Percentiles rank a stretch among this genome's conserved stretches.
Evolutionary conservation across 495 filamentous ascomycete genomes (phyloP).

Genomic region (Endocarpon pusillum): DNA sequence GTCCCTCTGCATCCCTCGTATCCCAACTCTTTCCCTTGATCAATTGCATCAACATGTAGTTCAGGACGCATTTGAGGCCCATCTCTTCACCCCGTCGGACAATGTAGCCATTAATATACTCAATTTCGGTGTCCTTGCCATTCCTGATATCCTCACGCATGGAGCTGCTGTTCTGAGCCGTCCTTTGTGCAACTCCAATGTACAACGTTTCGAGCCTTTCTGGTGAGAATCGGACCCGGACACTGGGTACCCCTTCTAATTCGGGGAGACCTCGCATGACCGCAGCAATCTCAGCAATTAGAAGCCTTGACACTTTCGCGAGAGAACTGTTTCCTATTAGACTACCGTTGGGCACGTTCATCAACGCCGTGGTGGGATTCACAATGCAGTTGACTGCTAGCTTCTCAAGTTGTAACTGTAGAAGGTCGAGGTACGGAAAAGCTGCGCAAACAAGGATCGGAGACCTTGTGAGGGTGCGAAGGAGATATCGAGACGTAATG

Average conservation of each 20-base stretch:
- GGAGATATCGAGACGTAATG: constrained; percentile 19
- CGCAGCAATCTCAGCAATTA: constrained; percentile 47
- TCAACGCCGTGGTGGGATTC: constrained; percentile 62
- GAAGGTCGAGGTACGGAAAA: constrained; percentile 23
- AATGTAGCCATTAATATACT: constrained; percentile 75
- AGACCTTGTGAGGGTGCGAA: constrained; percentile 33
- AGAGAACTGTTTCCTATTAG: constrained; percentile 44
- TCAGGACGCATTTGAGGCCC: constrained; percentile 44
- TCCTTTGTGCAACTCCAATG: constrained; percentile 39
- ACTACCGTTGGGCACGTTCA: constrained; percentile 56
- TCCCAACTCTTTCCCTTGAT: constrained; percentile 40
- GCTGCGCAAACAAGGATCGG: constrained; percentile 29
- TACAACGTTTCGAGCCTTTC: constrained; percentile 38
- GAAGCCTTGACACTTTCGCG: constrained; percentile 36
- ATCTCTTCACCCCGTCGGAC: constrained; percentile 50
- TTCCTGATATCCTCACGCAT: constrained; percentile 65
- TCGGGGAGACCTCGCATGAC: constrained; percentile 52
- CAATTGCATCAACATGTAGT: constrained; percentile 48
- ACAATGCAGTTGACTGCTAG: constrained; percentile 65
- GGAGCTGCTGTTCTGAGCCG: constrained; percentile 48
- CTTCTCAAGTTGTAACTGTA: constrained; percentile 55
- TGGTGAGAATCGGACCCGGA: constrained; percentile 34
- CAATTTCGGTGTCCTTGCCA: constrained; percentile 53
- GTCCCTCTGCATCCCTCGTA: too few relatives aligned
- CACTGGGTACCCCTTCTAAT: constrained; percentile 41